Conservation (phyloP, 495 filamentous ascomycete genomes). For the Aspergillus baeticus region DNA sequence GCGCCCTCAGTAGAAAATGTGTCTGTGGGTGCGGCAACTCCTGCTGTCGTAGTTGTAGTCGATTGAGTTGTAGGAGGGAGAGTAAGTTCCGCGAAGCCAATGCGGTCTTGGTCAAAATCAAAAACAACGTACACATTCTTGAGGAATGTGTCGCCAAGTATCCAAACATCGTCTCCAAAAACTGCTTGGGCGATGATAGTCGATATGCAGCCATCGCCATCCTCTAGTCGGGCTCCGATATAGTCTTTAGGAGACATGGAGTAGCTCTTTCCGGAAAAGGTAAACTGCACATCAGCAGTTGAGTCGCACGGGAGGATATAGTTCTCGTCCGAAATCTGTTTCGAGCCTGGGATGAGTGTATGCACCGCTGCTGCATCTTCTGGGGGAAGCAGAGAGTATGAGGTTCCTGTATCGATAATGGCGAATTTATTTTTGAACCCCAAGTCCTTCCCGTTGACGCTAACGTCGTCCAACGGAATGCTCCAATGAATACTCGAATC, state of each 20-base stretch:
- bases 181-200: constrained; percentile 56
- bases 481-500: constrained; percentile 55
- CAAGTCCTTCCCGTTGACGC: constrained; percentile 53
- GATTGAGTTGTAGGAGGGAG: constrained; percentile 4
- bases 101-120: constrained; percentile 56
- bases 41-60: constrained; percentile 20
- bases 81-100: constrained; percentile 38
- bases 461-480: constrained; percentile 63
- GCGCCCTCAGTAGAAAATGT: constrained; percentile 7
- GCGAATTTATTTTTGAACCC: constrained; percentile 52
- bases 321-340: constrained; percentile 44
- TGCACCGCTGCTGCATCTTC: constrained; percentile 65
- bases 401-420: constrained; percentile 81
- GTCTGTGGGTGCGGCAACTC: constrained; percentile 9
- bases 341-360: constrained; percentile 60
- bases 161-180: constrained; percentile 58
- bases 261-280: constrained; percentile 60
- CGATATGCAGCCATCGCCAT: constrained; percentile 53
- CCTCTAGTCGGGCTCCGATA: constrained; percentile 45
- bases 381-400: constrained; percentile 66
- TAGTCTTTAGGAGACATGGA: constrained; percentile 67
- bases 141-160: constrained; percentile 79
- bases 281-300: constrained; percentile 49
- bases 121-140: constrained; percentile 92
- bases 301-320: constrained; percentile 71